Evolutionary conservation across 805 yeast genomes (phyloP).

Genomic region (Pichia scutulata): DNA sequence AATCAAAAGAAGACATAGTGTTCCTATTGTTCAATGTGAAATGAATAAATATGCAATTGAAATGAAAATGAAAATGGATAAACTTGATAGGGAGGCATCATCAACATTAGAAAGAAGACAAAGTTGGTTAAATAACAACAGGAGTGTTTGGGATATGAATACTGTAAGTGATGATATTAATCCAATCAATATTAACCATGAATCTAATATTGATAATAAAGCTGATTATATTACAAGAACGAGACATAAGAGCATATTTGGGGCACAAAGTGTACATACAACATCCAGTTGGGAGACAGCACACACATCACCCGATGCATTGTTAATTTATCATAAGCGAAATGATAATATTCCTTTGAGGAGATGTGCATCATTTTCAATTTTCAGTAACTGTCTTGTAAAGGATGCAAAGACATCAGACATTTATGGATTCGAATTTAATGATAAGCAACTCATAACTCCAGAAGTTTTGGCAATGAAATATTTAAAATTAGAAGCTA

Average conservation of each 20-base stretch:
- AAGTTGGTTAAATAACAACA: slow-evolving; percentile 2
- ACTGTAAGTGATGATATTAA: background rate
- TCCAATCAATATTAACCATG: background rate
- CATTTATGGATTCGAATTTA: slow-evolving; percentile 14
- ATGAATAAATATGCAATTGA: slow-evolving; percentile 25
- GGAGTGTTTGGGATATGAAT: slow-evolving; percentile 1
- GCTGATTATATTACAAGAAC: background rate
- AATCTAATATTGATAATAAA: background rate
- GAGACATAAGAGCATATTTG: slow-evolving; percentile 5
- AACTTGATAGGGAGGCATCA: background rate
- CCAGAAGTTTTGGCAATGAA: slow-evolving; percentile 12
- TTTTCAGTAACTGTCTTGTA: slow-evolving; percentile 14
- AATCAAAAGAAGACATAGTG: slow-evolving; percentile 32
- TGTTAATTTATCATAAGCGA: background rate
- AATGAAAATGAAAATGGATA: slow-evolving; percentile 12
- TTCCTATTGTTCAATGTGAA: slow-evolving; percentile 31
- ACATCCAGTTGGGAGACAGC: background rate
- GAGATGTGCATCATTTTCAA: slow-evolving; percentile 31
- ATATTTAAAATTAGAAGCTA: slow-evolving; percentile 9
- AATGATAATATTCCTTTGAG: slow-evolving; percentile 3
- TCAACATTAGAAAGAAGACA: slow-evolving; percentile 2
- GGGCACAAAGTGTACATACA: slow-evolving; percentile 3
- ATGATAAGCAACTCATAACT: slow-evolving; percentile 11
- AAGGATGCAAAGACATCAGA: slow-evolving; percentile 3
- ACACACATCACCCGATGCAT: background rate